Base-by-base conservation (phyloP, 305 asterid genomes). In the Fraxinus velutina region DNA sequence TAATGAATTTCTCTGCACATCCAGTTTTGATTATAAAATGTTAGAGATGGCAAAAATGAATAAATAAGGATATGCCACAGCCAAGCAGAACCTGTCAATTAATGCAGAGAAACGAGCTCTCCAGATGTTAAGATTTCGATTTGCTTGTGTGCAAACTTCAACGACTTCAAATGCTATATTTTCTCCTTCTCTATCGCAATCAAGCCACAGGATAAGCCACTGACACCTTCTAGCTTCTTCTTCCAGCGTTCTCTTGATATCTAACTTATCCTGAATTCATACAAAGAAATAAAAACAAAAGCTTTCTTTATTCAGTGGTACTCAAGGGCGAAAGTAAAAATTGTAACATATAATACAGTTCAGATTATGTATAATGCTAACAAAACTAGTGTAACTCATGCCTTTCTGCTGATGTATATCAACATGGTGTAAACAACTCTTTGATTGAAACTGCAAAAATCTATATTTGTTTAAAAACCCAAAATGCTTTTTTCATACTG, bases 181-280 rank as follows among this genome's bases (percentile, higher is more conserved):
- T 87, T 96, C 99, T 83, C 98, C 99, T 91, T 96, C 99, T 82
- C 97, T 88, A 72, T 96, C 99, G 78, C 98, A 96, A 87, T 96
- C 99, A 60, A 96, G 98, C 99, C 99, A 96, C 86, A 96, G 85
- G 82, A 96, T 85, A 84, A 94, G 98, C 98, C 99, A 94, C 86
- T 94, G 95, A 81, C 94, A 93, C 87, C 86, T 93, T 80, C 94
- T 89, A 60, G 99, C 98, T 88, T 96, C 98, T 86, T 90, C 96
- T 85, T 90, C 99, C 86, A 96, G 87, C 73, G 99, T 94, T 89
- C 92, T 92, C 84, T 88, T 89, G 73, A 96, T 93, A 80, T 96
- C 98, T 76, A 85, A 73, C 87, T 96, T 96, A 85, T 94, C 99
- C 97, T 95, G 78, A 37, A 85, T 70, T 68, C n/a, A 68, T 33